Evolutionary conservation across 2,329 filamentous ascomycete species (phyloP).

Genomic region (Fusarium nodosum): DNA sequence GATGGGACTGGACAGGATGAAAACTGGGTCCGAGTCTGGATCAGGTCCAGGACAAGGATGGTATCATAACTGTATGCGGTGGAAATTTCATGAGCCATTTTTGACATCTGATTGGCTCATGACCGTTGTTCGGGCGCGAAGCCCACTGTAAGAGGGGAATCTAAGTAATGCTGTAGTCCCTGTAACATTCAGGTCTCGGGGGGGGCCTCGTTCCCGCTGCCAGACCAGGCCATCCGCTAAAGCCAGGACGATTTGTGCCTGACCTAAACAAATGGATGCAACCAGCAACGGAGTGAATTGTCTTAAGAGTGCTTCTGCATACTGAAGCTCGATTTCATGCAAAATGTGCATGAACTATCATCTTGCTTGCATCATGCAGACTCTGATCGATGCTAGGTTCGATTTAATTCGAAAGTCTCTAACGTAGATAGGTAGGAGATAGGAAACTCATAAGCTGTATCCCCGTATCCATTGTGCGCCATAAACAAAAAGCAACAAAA

Average conservation of each 20-base stretch:
- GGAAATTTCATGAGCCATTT: conserved; percentile 35
- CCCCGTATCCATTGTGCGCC: conserved; percentile 24
- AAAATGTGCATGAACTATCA: conserved; percentile 39
- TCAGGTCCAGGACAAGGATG: conserved; percentile 36
- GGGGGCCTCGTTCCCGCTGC: conserved; percentile 25
- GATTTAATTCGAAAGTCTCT: conserved; percentile 6
- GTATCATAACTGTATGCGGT: conserved; percentile 38
- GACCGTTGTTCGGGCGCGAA: conserved; percentile 20
- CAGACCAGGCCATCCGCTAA: conserved; percentile 17
- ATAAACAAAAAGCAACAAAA: conserved; percentile 40
- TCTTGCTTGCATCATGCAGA: conserved; percentile 33
- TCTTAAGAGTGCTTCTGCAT: conserved; percentile 21
- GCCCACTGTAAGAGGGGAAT: conserved; percentile 28
- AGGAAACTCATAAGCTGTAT: conserved; percentile 1
- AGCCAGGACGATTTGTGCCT: conserved; percentile 11
- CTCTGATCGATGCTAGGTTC: conserved; percentile 10
- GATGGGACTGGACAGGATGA: neutral
- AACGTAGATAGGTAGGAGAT: neutral
- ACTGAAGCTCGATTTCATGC: conserved; percentile 36
- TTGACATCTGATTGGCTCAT: conserved; percentile 27
- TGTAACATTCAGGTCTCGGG: conserved; percentile 27
- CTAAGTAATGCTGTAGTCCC: conserved; percentile 28
- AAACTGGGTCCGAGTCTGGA: conserved; percentile 13
- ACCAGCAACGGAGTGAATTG: conserved; percentile 9
- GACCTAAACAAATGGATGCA: conserved; percentile 29